Conservation (phyloP, 768 basidiomycete species). For the Pleurotus tuber-regium region DNA sequence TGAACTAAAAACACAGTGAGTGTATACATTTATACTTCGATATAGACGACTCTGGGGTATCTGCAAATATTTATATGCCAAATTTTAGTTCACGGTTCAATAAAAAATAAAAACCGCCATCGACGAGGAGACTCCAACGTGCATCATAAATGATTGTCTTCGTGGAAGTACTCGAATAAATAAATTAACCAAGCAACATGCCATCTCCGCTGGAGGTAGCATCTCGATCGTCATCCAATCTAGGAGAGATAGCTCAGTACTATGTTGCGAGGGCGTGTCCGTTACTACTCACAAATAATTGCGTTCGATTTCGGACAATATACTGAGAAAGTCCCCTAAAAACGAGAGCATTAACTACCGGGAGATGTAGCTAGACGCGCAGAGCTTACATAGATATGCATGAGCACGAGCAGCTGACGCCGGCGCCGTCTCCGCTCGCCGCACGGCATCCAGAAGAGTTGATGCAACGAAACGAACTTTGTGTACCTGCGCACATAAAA, state of each 20-base stretch:
- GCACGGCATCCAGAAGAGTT: constrained; percentile 80
- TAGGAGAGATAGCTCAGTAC: constrained; percentile 27
- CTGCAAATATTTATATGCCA: constrained; percentile 5
- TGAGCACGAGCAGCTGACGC: constrained; percentile 83
- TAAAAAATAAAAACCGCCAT: constrained; percentile 6
- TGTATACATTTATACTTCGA: constrained; percentile 8
- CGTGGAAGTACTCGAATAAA: constrained; percentile 1
- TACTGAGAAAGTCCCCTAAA: constrained; percentile 88
- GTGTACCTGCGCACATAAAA: constrained; percentile 56
- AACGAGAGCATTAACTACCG: constrained; percentile 11
- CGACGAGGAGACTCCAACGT: background rate
- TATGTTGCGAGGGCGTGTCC: no score
- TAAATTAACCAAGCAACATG: constrained; percentile 26
- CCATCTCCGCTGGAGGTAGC: constrained; percentile 58
- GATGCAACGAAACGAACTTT: constrained; percentile 95
- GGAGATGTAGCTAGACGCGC: background rate
- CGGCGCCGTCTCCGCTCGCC: constrained; percentile 77
- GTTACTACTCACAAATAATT: constrained; percentile 74
- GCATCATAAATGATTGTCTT: background rate
- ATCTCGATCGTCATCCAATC: constrained; percentile 71
- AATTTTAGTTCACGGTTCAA: constrained; percentile 8
- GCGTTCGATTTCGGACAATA: constrained; percentile 87
- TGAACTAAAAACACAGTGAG: constrained; percentile 10
- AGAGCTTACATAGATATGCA: constrained; percentile 72
- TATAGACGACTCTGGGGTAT: constrained; percentile 7